Base-by-base conservation (phyloP, 306 rosid genomes). In the Luffa aegyptiaca region DNA sequence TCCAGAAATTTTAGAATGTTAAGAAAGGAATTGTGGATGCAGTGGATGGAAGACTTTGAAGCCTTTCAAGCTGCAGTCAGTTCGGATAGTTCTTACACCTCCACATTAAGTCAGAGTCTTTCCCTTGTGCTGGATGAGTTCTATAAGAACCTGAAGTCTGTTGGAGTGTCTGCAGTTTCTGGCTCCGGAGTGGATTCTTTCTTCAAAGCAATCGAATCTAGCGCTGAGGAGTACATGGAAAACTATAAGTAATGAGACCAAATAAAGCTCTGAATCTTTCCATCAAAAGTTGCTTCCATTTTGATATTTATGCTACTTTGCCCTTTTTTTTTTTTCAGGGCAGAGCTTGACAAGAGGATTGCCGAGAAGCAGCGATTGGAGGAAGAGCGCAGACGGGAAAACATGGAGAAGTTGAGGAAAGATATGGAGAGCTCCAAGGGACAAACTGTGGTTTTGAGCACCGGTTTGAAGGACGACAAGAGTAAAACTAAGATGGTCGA, bases 11-110 rank as follows among this genome's bases (percentile, higher is more conserved):
- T 61, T 62, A n/a, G 82, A 37, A n/a, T 41, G 59, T 44, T 76
- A 72, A 79, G 81, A 46, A 80, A 73, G 53, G 41, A 13, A 56
- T 37, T 65, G 45, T 88, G 77, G 75, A 14, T 88, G 56, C 83
- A 93, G 97, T 93, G 98, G 98, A 93, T 93, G 95, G 84, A 93
- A 70, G 98, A 93, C 74, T 93, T 91, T 74, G 98, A 91, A 88
- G 86, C 87, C 11, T 91, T 93, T 89, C 93, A 91, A 84, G 86
- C 88, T 53, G 93, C 97, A 10, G 80, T 79, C 52, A 86, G 88
- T 81, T 79, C 88, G 58, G 95, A 93, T 76, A 66, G 78, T 53
- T 88, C 97, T 0, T 89, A 91, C 75, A 68, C 89, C 0, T 88
- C 95, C 35, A 86, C 86, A 49, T 84, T 93, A 80, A 82, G 88